These are phyloP conservation scores for Porogramme epimiltina DNA, from an alignment of 1,284 basidiomycete genomes.

Conservation along the genomic window DNA sequence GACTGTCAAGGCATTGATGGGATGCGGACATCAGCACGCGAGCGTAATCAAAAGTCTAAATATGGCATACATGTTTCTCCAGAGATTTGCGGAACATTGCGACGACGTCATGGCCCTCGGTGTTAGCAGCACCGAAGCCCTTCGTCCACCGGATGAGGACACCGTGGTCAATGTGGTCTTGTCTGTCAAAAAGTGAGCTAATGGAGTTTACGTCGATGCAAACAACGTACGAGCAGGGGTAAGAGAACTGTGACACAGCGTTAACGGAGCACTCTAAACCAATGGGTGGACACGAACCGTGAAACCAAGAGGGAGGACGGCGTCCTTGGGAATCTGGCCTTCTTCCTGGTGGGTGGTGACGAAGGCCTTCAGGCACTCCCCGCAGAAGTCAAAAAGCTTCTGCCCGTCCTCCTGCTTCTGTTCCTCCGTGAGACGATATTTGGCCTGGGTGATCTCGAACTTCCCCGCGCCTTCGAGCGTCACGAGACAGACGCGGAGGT, in stretches of 20 bases:
- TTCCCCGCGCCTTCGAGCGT: constrained; percentile 89
- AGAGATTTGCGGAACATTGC: constrained; percentile 90
- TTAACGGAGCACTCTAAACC: neutral
- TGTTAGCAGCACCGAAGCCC: constrained; percentile 92
- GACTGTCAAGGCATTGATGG: constrained; percentile 41
- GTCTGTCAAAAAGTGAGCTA: constrained; percentile 49
- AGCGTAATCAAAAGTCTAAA: neutral
- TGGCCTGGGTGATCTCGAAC: constrained; percentile 97
- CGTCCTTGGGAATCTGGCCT: constrained; percentile 67
- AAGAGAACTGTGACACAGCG: constrained; percentile 80
- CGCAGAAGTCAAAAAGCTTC: constrained; percentile 96
- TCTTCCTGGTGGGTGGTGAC: constrained; percentile 76
- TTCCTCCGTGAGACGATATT: constrained; percentile 96
- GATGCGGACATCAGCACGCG: constrained; percentile 2
- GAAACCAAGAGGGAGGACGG: constrained; percentile 86
- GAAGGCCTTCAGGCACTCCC: constrained; percentile 90
- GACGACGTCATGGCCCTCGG: constrained; percentile 92
- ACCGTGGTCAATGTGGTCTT: constrained; percentile 94
- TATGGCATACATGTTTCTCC: constrained; percentile 62
- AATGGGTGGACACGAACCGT: constrained; percentile 62
- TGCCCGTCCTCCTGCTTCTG: constrained; percentile 98
- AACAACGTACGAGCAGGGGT: constrained; percentile 81
- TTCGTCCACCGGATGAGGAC: constrained; percentile 98
- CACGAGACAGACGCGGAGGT: constrained; percentile 96
- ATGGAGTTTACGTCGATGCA: too few relatives aligned